phyloP scores from a whole-genome alignment of 2,329 filamentous ascomycete species.

The Ustulina deusta region DNA sequence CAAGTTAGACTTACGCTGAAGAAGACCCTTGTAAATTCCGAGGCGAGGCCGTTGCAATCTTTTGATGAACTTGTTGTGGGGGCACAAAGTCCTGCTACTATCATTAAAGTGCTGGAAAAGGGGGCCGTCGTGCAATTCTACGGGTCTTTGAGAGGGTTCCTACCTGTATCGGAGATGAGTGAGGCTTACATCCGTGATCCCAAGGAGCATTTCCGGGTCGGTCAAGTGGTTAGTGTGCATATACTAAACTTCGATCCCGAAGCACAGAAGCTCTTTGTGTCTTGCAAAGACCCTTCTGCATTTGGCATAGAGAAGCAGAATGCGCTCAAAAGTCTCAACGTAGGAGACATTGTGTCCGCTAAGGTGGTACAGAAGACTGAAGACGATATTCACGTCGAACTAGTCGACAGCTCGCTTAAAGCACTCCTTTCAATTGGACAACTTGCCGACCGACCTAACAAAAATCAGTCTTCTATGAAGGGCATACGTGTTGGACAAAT shows the following conservation, averaged over 20 bases:
- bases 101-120: conserved; percentile 80
- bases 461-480: conserved; percentile 79
- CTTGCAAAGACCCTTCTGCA: conserved; percentile 88
- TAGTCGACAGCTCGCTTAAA: conserved; percentile 79
- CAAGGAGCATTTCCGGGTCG: conserved; percentile 85
- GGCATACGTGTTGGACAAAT: conserved; percentile 87
- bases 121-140: conserved; percentile 96
- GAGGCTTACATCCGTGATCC: conserved; percentile 94
- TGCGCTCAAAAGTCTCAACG: conserved; percentile 77
- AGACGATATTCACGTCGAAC: conserved; percentile 80
- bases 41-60: conserved; percentile 80
- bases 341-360: conserved; percentile 81
- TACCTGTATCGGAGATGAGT: conserved; percentile 97
- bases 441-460: conserved; percentile 83
- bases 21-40: conserved; percentile 93
- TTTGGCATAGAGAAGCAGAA: conserved; percentile 81
- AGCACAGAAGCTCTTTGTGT: conserved; percentile 80
- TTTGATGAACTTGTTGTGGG: conserved; percentile 81
- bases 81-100: conserved; percentile 84
- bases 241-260: conserved; percentile 83
- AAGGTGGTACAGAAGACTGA: conserved; percentile 85
- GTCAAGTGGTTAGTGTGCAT: conserved; percentile 92
- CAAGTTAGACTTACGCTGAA: conserved; percentile 91
- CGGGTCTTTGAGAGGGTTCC: conserved; percentile 82
- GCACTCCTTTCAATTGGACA: conserved; percentile 82